Conservation (phyloP, 352 stramenopile genomes). For the Globisporangium perplexum region DNA sequence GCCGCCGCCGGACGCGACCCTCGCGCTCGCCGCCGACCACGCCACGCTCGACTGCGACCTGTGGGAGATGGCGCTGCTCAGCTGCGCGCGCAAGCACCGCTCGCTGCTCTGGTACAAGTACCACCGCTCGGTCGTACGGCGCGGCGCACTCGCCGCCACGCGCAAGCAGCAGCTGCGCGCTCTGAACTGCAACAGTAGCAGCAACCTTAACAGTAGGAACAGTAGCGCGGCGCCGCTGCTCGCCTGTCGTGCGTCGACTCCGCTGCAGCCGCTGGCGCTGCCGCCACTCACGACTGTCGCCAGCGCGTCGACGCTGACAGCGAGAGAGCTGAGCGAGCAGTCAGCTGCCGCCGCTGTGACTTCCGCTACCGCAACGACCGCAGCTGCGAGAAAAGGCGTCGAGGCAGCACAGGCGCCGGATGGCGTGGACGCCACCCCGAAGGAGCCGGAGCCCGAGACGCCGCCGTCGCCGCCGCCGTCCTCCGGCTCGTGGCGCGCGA, state of each 20-base stretch:
- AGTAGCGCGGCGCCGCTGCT: constrained; percentile 2
- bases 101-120: constrained; percentile 39
- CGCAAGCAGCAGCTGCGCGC: constrained; percentile 9
- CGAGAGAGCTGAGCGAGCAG: background rate
- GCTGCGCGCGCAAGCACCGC: constrained; percentile 42
- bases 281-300: constrained; percentile 7
- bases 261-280: background rate
- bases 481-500: constrained; percentile 39
- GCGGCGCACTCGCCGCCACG: constrained; percentile 16
- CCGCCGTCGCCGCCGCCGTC: constrained; percentile 9
- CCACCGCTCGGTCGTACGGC: constrained; percentile 31
- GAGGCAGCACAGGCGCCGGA: background rate
- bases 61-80: constrained; percentile 60
- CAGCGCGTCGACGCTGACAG: constrained; percentile 6
- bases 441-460: background rate
- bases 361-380: background rate
- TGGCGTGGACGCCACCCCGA: background rate
- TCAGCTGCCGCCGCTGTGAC: background rate
- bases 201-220: too few relatives aligned
- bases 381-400: background rate
- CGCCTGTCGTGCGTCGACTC: background rate
- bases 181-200: constrained; percentile 5
- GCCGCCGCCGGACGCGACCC: background rate
- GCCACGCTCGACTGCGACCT: constrained; percentile 33
- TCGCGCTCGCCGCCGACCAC: constrained; percentile 14